Evolutionary conservation across 192 early-diverging fungal genomes (phyloP).

Genomic region (Podila verticillata): DNA sequence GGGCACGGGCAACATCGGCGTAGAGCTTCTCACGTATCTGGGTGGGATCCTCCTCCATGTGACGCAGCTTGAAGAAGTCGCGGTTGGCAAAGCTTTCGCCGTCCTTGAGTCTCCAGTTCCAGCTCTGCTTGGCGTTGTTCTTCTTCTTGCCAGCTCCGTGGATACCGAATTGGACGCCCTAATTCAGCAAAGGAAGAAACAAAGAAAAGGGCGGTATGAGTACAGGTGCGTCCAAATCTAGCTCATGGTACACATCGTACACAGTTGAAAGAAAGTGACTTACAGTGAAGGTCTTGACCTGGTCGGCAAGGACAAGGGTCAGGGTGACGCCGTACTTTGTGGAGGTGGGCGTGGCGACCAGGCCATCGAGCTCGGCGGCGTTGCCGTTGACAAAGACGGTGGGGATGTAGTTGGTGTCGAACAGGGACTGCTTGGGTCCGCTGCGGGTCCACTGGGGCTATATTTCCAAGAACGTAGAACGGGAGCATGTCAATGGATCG

Average conservation of each 20-base stretch:
- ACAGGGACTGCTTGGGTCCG: constrained; percentile 36
- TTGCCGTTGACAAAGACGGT: constrained; percentile 52
- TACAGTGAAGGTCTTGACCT: constrained; percentile 50
- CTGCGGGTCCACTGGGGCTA: constrained; percentile 55
- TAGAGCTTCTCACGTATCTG: constrained; percentile 63
- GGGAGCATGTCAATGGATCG: not conserved
- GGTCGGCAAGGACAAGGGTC: constrained; percentile 50
- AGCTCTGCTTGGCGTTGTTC: constrained; percentile 62
- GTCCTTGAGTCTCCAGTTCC: constrained; percentile 46
- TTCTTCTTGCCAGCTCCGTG: constrained; percentile 59
- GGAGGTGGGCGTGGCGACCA: constrained; percentile 25
- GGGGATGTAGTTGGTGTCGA: constrained; percentile 59
- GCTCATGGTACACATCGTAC: too few relatives aligned
- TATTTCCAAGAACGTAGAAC: not conserved
- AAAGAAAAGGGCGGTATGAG: not conserved
- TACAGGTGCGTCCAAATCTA: too few relatives aligned
- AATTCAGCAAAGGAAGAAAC: not conserved
- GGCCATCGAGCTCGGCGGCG: constrained; percentile 11
- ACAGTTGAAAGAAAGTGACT: not conserved
- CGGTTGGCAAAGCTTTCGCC: constrained; percentile 42
- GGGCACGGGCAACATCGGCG: constrained; percentile 50
- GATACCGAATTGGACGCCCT: constrained; percentile 56
- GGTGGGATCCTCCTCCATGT: constrained; percentile 61
- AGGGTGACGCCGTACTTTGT: constrained; percentile 29
- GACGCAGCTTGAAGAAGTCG: constrained; percentile 57